phyloP scores from a whole-genome alignment of 306 rosid species.

The Parietaria judaica region DNA sequence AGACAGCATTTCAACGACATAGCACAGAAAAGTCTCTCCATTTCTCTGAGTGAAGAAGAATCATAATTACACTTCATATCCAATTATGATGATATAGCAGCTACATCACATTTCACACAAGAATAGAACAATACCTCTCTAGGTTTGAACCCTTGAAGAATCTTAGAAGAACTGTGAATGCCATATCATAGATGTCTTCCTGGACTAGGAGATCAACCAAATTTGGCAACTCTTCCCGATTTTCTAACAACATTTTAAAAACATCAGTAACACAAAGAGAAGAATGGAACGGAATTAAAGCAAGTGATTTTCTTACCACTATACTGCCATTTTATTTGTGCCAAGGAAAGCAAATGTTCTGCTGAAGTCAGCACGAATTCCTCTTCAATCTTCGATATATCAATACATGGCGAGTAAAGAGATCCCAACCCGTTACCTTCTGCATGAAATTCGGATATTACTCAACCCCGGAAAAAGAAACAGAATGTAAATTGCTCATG shows the following conservation, averaged over 20 bases:
- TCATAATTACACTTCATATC: conserved; percentile 17
- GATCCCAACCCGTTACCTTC: conserved; percentile 36
- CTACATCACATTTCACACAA: background rate
- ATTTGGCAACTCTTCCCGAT: conserved; percentile 48
- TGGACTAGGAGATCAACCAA: conserved; percentile 74
- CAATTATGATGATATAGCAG: background rate
- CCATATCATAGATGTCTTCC: conserved; percentile 59
- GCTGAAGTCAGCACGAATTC: conserved; percentile 82
- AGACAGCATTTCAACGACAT: conserved; percentile 71
- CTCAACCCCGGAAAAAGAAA: conserved; percentile 9
- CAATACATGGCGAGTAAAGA: conserved; percentile 43
- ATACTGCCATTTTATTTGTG: conserved; percentile 59
- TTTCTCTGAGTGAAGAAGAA: conserved; percentile 52
- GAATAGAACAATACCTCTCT: conserved; percentile 48
- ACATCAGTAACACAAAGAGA: conserved; percentile 8
- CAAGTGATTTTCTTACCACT: conserved; percentile 41
- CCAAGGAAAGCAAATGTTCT: conserved; percentile 65
- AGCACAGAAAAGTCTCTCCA: conserved; percentile 65
- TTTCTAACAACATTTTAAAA: conserved; percentile 31
- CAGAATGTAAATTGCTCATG: conserved; percentile 8
- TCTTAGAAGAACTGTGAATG: conserved; percentile 63
- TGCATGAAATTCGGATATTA: conserved; percentile 22
- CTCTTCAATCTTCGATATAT: conserved; percentile 66
- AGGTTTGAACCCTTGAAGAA: conserved; percentile 77
- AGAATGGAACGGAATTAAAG: background rate